These are phyloP conservation scores for Bryopsis sp. DNA, from an alignment of 139 green algal species.

Conservation along the genomic window DNA sequence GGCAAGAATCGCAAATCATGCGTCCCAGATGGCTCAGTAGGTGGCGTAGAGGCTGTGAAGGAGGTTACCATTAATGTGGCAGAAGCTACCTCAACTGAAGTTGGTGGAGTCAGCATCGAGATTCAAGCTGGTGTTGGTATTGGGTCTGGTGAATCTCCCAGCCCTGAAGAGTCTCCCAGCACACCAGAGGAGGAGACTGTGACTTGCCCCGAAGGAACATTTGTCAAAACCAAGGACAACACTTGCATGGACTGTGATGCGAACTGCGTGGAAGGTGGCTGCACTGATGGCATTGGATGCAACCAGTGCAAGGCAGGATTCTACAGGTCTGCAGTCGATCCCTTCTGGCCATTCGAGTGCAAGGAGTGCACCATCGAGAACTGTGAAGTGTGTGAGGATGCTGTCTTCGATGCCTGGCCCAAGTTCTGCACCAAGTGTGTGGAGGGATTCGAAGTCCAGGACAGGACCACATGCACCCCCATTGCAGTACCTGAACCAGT, in stretches of 20 bases:
- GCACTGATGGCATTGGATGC: neutral
- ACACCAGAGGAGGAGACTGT: too few relatives aligned
- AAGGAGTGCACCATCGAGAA: neutral
- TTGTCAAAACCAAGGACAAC: neutral
- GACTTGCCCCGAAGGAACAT: neutral
- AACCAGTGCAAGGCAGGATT: neutral
- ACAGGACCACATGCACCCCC: too few relatives aligned
- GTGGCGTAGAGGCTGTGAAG: too few relatives aligned
- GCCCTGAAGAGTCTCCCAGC: too few relatives aligned
- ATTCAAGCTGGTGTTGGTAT: too few relatives aligned
- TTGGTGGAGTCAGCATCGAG: too few relatives aligned
- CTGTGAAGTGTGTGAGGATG: neutral
- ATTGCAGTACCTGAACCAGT: too few relatives aligned
- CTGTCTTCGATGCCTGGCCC: neutral
- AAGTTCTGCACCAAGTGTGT: neutral
- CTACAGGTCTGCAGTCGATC: neutral
- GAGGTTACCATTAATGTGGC: too few relatives aligned
- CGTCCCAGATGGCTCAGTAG: neutral
- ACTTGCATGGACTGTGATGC: slow-evolving; percentile 7
- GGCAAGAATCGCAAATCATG: neutral
- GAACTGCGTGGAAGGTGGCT: slow-evolving; percentile 2
- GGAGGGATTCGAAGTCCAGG: too few relatives aligned
- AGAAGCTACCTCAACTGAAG: too few relatives aligned
- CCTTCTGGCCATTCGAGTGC: slow-evolving; percentile 1
- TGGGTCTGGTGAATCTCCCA: too few relatives aligned